These are phyloP conservation scores for Boletus pseudopeckii DNA, from an alignment of 768 basidiomycete genomes.

Conservation along the genomic window DNA sequence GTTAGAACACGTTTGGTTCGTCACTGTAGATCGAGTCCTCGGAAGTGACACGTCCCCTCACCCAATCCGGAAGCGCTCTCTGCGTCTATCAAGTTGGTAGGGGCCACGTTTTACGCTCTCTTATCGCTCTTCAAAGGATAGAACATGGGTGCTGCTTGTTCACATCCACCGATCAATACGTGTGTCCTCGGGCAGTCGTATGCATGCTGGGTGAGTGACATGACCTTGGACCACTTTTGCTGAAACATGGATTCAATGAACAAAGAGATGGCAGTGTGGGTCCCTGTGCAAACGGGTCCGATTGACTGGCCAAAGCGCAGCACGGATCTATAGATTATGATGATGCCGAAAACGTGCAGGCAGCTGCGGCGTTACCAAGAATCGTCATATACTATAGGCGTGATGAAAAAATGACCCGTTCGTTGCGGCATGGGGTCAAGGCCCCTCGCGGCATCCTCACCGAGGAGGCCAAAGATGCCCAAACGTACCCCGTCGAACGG, in stretches of 20 bases:
- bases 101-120: neutral
- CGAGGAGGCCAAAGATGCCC: too few relatives aligned
- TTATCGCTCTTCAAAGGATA: neutral
- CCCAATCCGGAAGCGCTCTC: neutral
- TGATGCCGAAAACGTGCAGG: neutral
- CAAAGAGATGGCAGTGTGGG: neutral
- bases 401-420: neutral
- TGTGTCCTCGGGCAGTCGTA: neutral
- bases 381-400: neutral
- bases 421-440: neutral
- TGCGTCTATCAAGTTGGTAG: neutral
- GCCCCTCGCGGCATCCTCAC: too few relatives aligned
- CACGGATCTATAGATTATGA: neutral
- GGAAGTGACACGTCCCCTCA: neutral
- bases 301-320: neutral
- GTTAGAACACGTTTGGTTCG: neutral
- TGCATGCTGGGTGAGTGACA: neutral
- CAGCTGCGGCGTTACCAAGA: neutral
- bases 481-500: too few relatives aligned
- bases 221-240: neutral
- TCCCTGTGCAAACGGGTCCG: conserved; percentile 1
- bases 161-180: neutral
- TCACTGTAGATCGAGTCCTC: neutral
- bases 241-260: neutral
- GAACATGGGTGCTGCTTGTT: neutral